Conservation (phyloP, 371 early-diverging fungal species). For the Synchytrium microbalum region DNA sequence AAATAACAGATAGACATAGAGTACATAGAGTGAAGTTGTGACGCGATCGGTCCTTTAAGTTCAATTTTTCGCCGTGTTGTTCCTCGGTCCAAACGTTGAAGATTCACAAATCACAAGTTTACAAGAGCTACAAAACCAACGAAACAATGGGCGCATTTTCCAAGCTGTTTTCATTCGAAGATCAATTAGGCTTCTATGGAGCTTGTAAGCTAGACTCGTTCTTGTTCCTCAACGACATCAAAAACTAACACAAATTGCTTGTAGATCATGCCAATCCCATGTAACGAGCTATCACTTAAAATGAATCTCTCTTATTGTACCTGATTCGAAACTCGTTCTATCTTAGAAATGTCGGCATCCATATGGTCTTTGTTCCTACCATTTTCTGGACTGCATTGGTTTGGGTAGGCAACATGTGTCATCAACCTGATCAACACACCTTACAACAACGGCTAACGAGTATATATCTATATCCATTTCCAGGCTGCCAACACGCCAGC, state of each 20-base stretch:
- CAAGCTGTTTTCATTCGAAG: constrained; percentile 53
- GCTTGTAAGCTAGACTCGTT: constrained; percentile 34
- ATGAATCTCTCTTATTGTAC: no score
- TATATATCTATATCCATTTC: constrained; percentile 7
- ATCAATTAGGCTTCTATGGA: constrained; percentile 68
- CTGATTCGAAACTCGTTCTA: no score
- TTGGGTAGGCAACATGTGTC: constrained; percentile 33
- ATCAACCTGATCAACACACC: neutral
- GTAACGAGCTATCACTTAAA: no score
- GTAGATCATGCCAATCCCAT: neutral
- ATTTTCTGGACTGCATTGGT: constrained; percentile 79
- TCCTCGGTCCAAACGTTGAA: no score
- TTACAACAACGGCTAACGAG: neutral
- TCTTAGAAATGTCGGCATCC: constrained; percentile 69
- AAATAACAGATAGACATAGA: no score
- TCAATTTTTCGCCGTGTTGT: no score
- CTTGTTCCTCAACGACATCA: neutral
- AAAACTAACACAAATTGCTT: neutral
- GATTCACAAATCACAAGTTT: no score
- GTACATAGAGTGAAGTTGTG: no score
- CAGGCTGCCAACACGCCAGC: constrained; percentile 5
- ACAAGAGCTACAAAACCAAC: no score
- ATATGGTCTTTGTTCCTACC: constrained; percentile 84
- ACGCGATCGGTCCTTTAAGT: no score
- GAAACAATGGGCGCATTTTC: neutral